Evolutionary conservation across 495 filamentous ascomycete species (phyloP), one percentile per base, ranked within the genome.

Genomic region (Penicillium roqueforti): DNA sequence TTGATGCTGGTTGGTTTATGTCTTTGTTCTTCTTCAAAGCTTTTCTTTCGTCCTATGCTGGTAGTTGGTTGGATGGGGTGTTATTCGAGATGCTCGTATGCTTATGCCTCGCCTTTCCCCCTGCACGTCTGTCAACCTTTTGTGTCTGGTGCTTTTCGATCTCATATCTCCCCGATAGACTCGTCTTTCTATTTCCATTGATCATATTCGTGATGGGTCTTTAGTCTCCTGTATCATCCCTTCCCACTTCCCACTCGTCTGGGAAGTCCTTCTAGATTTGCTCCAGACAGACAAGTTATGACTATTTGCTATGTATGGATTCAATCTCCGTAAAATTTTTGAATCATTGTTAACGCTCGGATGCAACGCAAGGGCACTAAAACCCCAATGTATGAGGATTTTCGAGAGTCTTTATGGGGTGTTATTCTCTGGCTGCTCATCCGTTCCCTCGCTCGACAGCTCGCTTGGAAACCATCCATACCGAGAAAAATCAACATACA

Each of bases 401-500:
- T 16, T 6, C 8, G 16, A 16, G 7, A 13, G 14, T 36, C 32
- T 16, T 14, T 36, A 36, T 14, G 19, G 43, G 6, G 22, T 39
- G 9, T 49, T 29, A 14, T 54, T 37, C 22, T 11, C 25, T 53
- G 20, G 37, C 13, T 56, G 34, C 8, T 59, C 52, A 9, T 56
- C 53, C 18, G 58, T 28, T 39, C n/a, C 63, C 47, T 76, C 74
- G 62, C 68, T 76, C 4, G 71, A 70, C 40, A 77, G 56, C 28
- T 56, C 36, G 18, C 68, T 60, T 2, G 88, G 88, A 72, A 93
- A 95, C 89, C 88, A 92, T 16, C 89, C 89, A 69, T 79, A 89
- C 54, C 71, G 71, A 5, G 58, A 71, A 39, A 92, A 74, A 68
- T 89, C 80, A 14, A 95, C 77, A 63, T 79, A 80, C 25, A 87